Conservation (phyloP, 805 yeast genomes). For the Pichia californica region DNA sequence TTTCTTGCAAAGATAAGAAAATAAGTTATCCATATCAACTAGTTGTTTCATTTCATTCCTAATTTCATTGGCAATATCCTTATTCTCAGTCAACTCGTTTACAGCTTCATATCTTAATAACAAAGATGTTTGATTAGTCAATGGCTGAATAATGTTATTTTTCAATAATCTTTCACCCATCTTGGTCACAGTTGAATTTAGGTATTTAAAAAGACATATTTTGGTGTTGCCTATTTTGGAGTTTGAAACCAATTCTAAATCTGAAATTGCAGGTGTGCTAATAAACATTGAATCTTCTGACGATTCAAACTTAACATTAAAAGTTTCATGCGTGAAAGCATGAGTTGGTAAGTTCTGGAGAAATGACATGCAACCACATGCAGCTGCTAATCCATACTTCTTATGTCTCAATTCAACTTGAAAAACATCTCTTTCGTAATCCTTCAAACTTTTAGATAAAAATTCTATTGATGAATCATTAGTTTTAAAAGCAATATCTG, state of each 20-base stretch:
- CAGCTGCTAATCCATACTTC: conserved; percentile 27
- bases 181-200: conserved; percentile 36
- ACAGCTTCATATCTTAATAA: conserved; percentile 32
- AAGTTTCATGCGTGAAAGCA: conserved; percentile 22
- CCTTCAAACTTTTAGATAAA: conserved; percentile 6
- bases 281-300: conserved; percentile 39
- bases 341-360: conserved; percentile 15
- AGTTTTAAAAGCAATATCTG: conserved; percentile 22
- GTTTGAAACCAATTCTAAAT: conserved; percentile 36
- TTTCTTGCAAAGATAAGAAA: conserved; percentile 24
- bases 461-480: conserved; percentile 5
- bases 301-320: conserved; percentile 33
- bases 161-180: conserved; percentile 41
- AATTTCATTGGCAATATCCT: conserved; percentile 13
- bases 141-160: conserved; percentile 41
- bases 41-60: conserved; percentile 22
- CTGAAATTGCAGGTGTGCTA: conserved; percentile 32
- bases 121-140: conserved; percentile 34
- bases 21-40: conserved; percentile 37
- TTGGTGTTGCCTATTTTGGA: conserved; percentile 15
- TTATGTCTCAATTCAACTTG: conserved; percentile 26
- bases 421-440: conserved; percentile 17
- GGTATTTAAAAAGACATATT: conserved; percentile 30
- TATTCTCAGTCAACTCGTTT: conserved; percentile 27
- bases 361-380: conserved; percentile 28